A percentile compares a stretch with the other conserved stretches of the same genome.
These are phyloP conservation scores for Botrytis aclada DNA, from an alignment of 2,329 filamentous ascomycete genomes.

Conservation along the genomic window DNA sequence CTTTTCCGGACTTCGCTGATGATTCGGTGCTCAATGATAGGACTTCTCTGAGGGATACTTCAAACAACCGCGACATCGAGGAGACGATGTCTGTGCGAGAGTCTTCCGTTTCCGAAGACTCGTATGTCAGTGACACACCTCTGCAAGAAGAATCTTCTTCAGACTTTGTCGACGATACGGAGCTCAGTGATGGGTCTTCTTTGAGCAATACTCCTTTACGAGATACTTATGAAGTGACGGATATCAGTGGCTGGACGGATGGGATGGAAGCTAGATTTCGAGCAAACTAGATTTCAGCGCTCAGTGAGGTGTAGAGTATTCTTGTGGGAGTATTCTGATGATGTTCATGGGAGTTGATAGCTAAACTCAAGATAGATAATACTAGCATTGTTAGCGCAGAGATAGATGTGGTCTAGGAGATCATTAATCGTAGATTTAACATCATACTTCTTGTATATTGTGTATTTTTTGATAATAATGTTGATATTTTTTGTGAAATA, in stretches of 20 bases:
- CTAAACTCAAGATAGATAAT: not conserved
- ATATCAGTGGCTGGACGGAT: not conserved
- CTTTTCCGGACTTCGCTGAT: too few relatives aligned
- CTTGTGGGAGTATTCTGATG: not conserved
- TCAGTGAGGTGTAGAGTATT: not conserved
- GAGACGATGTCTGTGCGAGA: not conserved
- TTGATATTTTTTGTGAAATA: not conserved
- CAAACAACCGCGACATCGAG: not conserved
- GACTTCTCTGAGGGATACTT: not conserved
- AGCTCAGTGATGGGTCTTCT: not conserved
- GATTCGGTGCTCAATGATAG: not conserved
- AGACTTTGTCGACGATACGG: not conserved
- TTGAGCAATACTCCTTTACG: not conserved
- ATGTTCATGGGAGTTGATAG: not conserved
- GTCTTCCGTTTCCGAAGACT: not conserved
- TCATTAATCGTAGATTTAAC: not conserved
- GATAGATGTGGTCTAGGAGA: not conserved
- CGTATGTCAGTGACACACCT: not conserved
- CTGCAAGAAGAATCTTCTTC: not conserved
- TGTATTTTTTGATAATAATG: rapidly evolving
- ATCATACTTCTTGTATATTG: not conserved
- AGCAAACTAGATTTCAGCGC: not conserved
- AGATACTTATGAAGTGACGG: not conserved
- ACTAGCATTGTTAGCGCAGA: not conserved
- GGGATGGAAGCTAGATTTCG: not conserved